Evolutionary conservation across 805 yeast genomes (phyloP).

Genomic region (Soucietia sequanensis): DNA sequence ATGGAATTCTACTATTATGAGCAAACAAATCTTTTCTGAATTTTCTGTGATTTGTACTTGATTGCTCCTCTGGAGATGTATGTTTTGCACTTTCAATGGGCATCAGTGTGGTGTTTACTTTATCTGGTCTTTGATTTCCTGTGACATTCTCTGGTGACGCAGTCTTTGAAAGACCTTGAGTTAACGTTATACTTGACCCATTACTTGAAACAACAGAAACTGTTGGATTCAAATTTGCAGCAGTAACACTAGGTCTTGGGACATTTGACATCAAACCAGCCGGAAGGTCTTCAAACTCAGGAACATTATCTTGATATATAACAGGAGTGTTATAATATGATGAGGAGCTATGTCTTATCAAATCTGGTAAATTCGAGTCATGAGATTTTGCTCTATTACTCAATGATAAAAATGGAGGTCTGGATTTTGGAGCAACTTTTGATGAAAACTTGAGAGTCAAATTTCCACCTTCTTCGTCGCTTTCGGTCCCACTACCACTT

Average conservation of each 20-base stretch:
- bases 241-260: constrained; percentile 24
- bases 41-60: background rate
- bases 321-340: constrained; percentile 26
- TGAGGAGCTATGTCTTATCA: constrained; percentile 13
- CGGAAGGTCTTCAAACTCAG: constrained; percentile 44
- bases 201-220: constrained; percentile 12
- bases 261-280: constrained; percentile 32
- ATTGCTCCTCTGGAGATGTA: background rate
- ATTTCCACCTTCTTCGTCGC: constrained; percentile 42
- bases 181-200: constrained; percentile 17
- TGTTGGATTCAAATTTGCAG: constrained; percentile 11
- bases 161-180: too few species aligned
- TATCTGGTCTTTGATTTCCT: background rate
- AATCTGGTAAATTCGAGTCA: constrained; percentile 38
- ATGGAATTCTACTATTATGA: constrained; percentile 18
- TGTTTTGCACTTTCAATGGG: too few species aligned
- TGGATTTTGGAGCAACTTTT: constrained; percentile 30
- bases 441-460: constrained; percentile 46
- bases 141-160: constrained; percentile 4
- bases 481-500: constrained; percentile 24
- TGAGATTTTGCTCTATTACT: constrained; percentile 39
- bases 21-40: constrained; percentile 1
- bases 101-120: too few species aligned
- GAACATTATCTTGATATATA: constrained; percentile 26
- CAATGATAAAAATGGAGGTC: constrained; percentile 34